Base-by-base conservation (phyloP, 768 basidiomycete species). In the Russula emetica region DNA sequence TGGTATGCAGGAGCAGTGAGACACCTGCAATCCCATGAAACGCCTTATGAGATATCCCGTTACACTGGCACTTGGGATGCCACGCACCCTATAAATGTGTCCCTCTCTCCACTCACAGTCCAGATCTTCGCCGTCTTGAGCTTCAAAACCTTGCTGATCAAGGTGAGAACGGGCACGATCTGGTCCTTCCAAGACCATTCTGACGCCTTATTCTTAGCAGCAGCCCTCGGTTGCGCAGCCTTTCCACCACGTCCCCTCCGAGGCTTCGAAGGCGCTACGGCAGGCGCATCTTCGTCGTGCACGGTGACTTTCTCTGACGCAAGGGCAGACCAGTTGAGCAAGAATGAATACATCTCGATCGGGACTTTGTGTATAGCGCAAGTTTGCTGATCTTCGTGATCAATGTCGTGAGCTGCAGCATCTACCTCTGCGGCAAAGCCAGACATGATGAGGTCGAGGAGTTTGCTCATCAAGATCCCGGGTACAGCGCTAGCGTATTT, bases 321-420 rank as follows among this genome's bases (percentile, higher is more conserved):
- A 13, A 78, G 76, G 18, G 92, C 89, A 72, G 95, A 95, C 94
- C 94, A 98, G 64, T 87, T 81, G n/a, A 97, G 75, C 28, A 98
- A 77, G 72, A 98, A 98, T 8, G 88, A 90, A 73, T 92, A 98
- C 80, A 90, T 86, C 73, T 98, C 97, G 64, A 99, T 79, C 0
- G 92, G 84, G 3, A 72, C 67, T 72, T 87, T 90, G 74, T 94
- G 93, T 0, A 78, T 70, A 66, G 81, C 74, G 69, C 83, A 80
- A 1, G 79, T 77, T 61, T 87, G 79, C 62, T 85, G 82, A 55
- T 87, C 83, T 30, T 88, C 90, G 7, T 82, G 77, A 10, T 90
- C 86, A 28, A 90, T 74, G 67, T 93, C 90, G 58, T 81, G 82
- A 34, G 81, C 70, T 4, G 90, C 85, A 24, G 83, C 78, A 22